Conservation (phyloP, 2,329 filamentous ascomycete species). For the Escovopsis weberi region DNA sequence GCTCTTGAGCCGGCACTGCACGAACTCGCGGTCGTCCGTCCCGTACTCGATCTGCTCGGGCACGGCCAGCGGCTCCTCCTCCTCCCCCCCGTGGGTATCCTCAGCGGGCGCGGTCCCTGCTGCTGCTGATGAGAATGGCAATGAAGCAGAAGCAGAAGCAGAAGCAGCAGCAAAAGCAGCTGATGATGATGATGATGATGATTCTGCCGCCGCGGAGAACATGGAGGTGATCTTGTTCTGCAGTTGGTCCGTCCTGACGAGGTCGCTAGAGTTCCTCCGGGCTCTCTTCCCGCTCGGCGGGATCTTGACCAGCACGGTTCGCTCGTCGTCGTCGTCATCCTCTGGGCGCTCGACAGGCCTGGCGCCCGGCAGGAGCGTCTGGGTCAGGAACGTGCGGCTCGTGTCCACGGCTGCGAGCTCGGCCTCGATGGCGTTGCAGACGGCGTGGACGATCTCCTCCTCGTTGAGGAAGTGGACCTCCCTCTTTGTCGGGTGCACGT, state of each 20-base stretch:
- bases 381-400: slow-evolving; percentile 86
- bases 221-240: slow-evolving; percentile 93
- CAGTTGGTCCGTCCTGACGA: slow-evolving; percentile 79
- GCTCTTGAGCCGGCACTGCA: slow-evolving; percentile 63
- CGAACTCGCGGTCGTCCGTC: slow-evolving; percentile 51
- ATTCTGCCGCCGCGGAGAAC: slow-evolving; percentile 44
- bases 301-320: slow-evolving; percentile 17
- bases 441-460: slow-evolving; percentile 80
- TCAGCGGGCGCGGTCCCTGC: slow-evolving; percentile 7
- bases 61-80: slow-evolving; percentile 20
- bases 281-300: slow-evolving; percentile 24
- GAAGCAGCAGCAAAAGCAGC: no score
- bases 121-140: no score
- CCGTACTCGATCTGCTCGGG: slow-evolving; percentile 54
- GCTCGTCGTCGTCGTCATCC: slow-evolving; percentile 10
- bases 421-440: slow-evolving; percentile 66
- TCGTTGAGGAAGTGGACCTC: slow-evolving; percentile 97
- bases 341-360: slow-evolving; percentile 6
- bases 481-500: slow-evolving; percentile 91
- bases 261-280: slow-evolving; percentile 47
- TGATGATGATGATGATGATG: no score
- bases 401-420: slow-evolving; percentile 79
- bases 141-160: no score
- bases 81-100: slow-evolving; percentile 6
- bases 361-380: slow-evolving; percentile 69